Conservation (phyloP, 768 basidiomycete species). For the Collybiopsis luxurians region DNA sequence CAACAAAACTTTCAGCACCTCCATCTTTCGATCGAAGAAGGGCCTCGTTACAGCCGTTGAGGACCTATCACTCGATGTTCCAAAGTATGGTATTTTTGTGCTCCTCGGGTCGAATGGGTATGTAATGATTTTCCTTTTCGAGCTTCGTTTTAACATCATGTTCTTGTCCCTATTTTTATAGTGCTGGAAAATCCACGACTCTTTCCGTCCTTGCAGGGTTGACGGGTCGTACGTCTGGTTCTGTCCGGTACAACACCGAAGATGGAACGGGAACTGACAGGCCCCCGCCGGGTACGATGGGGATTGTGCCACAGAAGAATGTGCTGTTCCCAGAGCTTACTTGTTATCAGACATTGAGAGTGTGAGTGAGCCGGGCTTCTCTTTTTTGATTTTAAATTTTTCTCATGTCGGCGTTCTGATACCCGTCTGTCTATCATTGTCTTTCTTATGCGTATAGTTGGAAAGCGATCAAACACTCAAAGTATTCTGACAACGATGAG, state of each 20-base stretch:
- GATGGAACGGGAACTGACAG: slow-evolving; percentile 45
- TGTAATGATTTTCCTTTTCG: slow-evolving; percentile 10
- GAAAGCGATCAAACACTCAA: slow-evolving; percentile 68
- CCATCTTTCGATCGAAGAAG: slow-evolving; percentile 45
- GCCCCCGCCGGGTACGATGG: slow-evolving; percentile 63
- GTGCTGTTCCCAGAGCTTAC: slow-evolving; percentile 76
- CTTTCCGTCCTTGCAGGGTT: slow-evolving; percentile 68
- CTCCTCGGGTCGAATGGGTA: slow-evolving; percentile 72
- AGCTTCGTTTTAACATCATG: background rate
- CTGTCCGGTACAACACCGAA: slow-evolving; percentile 37
- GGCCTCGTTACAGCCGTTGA: slow-evolving; percentile 56
- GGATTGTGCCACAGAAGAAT: slow-evolving; percentile 83
- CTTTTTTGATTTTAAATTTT: background rate
- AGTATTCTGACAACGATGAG: slow-evolving; percentile 41
- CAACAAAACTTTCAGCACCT: slow-evolving; percentile 54
- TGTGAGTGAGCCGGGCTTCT: slow-evolving; percentile 30
- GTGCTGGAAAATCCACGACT: slow-evolving; percentile 76
- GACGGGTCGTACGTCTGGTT: slow-evolving; percentile 55
- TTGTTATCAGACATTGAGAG: slow-evolving; percentile 67
- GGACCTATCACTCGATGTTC: slow-evolving; percentile 67
- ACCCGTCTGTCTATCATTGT: background rate
- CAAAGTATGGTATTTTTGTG: slow-evolving; percentile 74
- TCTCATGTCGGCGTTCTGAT: background rate
- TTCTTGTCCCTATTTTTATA: too few relatives aligned
- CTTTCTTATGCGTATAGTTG: slow-evolving; percentile 42